Evolutionary conservation across 176 grass and related monocot species (phyloP).

Genomic region (Zoysia japonica): DNA sequence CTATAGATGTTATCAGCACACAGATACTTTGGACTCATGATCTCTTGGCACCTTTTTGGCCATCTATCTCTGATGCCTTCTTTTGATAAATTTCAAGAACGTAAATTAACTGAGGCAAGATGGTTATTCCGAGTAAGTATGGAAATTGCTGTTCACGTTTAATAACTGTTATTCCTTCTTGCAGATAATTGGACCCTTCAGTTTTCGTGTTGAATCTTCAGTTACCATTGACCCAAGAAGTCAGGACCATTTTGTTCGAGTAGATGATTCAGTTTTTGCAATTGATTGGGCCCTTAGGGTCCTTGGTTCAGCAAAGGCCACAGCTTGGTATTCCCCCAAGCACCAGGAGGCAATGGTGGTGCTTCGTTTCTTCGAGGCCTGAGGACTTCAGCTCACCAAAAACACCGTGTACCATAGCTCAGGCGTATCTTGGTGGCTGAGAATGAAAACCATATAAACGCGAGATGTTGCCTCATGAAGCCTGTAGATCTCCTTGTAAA

Average conservation of each 20-base stretch:
- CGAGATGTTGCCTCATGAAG: neutral
- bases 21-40: neutral
- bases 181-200: conserved; percentile 88
- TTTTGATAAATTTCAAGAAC: neutral
- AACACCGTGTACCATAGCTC: conserved; percentile 3
- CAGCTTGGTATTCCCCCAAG: conserved; percentile 84
- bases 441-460: conserved; percentile 6
- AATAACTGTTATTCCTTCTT: conserved; percentile 3
- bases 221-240: conserved; percentile 58
- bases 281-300: conserved; percentile 95
- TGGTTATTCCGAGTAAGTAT: neutral
- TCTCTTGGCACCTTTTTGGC: neutral
- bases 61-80: neutral
- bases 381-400: conserved; percentile 22
- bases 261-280: conserved; percentile 72
- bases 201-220: conserved; percentile 83
- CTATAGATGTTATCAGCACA: neutral
- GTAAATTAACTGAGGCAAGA: conserved; percentile 28
- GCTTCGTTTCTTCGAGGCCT: conserved; percentile 81
- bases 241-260: conserved; percentile 44
- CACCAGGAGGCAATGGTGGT: conserved; percentile 81
- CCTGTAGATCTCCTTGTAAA: neutral
- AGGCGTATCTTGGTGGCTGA: neutral
- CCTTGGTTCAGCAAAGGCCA: conserved; percentile 95
- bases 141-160: conserved; percentile 12